Evolutionary conservation across 768 basidiomycete species (phyloP).

Genomic region (Suillus fuscotomentosus): DNA sequence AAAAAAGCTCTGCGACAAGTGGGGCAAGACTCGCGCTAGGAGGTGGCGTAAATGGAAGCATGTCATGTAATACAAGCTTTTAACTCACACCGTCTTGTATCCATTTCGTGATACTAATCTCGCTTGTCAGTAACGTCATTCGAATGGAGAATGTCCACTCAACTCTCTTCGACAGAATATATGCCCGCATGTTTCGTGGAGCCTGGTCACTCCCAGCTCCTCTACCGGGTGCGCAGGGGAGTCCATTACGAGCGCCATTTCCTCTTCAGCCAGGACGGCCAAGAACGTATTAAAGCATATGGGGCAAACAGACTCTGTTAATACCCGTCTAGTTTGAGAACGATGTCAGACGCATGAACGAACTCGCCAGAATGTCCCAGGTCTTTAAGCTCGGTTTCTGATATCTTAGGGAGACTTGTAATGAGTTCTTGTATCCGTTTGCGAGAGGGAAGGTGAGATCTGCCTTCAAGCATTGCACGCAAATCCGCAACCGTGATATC

Average conservation of each 20-base stretch:
- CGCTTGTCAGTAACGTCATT: conserved; percentile 16
- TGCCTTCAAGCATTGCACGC: not conserved
- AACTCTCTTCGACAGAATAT: conserved; percentile 85
- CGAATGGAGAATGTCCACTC: conserved; percentile 23
- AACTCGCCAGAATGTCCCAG: conserved; percentile 47
- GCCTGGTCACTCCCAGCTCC: conserved; percentile 65
- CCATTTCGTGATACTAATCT: conserved; percentile 61
- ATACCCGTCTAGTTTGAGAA: conserved; percentile 2
- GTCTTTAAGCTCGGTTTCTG: conserved; percentile 47
- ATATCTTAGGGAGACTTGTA: conserved; percentile 45
- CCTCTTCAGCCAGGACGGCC: conserved; percentile 73
- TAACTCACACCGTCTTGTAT: conserved; percentile 52
- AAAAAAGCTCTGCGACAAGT: conserved; percentile 55
- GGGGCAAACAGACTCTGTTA: conserved; percentile 65
- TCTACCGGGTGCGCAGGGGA: conserved; percentile 73
- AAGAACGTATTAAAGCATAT: conserved; percentile 72
- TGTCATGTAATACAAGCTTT: not conserved
- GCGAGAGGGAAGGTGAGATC: conserved; percentile 11
- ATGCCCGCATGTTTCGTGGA: conserved; percentile 58
- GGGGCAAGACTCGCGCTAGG: conserved; percentile 63
- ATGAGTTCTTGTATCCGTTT: conserved; percentile 42
- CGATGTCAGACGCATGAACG: not conserved
- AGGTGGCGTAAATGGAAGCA: not conserved
- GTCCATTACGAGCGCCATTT: conserved; percentile 72
- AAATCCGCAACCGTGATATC: not conserved